Base-by-base conservation (phyloP, 2,329 filamentous ascomycete species). In the Alternaria dauci region DNA sequence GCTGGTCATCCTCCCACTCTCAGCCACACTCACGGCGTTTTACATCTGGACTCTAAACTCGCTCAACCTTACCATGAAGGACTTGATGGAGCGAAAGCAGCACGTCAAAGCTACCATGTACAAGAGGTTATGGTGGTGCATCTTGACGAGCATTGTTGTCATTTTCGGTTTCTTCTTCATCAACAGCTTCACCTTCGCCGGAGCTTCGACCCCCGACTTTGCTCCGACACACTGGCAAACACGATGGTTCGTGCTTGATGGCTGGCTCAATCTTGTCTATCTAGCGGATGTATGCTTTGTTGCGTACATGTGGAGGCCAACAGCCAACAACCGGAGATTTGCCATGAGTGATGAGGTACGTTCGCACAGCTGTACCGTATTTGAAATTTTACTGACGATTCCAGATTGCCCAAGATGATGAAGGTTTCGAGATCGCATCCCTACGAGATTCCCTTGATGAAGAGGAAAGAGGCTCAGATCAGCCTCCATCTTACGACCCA, bases 101-200 rank as follows among this genome's bases (percentile, higher is more conserved):
- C 90, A 91, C 71, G 90, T 91, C 71, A 99, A 99, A 78, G 93
- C 94, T 48, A 80, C 87, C 80, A 99, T 99, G 96, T 99, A 98
- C 81, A 94, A 91, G 81, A 96, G 96, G 79, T 88, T 99, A 14
- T 99, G 96, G 94, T 99, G 94, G 94, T 94, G 93, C 78, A 97
- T 99, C 61, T 85, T 99, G 46, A 84, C 88, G 65, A 96, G 91
- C 77, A 96, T 99, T 76, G 82, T 98, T 50, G 92, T 98, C 70
- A 97, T 98, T 70, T 99, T 99, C 71, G 93, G 86, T 58, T 99
- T 99, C 83, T 97, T 99, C 85, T 98, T 99, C 84, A 89, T 98
- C 83, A 98, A 97, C 84, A 96, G 92, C 70, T 93, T 97, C 80
- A 93, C 92, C 0, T 97, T 99, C 77, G 94, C 94, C 50, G 94